Conservation (phyloP, 257 asterid species). For the Leonotis leonurus region DNA sequence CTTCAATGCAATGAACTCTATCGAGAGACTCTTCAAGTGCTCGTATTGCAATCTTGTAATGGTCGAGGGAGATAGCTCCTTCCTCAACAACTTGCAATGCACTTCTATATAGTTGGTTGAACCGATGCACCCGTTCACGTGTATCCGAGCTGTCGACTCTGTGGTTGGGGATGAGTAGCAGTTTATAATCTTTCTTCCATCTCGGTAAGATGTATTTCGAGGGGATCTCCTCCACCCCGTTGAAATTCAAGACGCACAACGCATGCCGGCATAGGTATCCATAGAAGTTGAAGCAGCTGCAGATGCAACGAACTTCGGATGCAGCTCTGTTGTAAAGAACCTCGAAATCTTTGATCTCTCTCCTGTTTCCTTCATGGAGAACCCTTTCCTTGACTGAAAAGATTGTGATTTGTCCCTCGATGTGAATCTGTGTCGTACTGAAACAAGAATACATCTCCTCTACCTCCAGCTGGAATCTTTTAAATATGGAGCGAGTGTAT, state of each 20-base stretch:
- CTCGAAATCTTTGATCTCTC: constrained; percentile 64
- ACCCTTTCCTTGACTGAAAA: constrained; percentile 70
- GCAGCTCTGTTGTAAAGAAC: constrained; percentile 51
- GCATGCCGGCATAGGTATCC: constrained; percentile 80
- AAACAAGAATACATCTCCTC: constrained; percentile 89
- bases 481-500: constrained; percentile 55
- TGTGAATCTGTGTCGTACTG: constrained; percentile 60
- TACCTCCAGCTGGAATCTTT: constrained; percentile 60
- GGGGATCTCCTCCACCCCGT: constrained; percentile 76
- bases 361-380: constrained; percentile 46
- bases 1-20: constrained; percentile 46
- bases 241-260: constrained; percentile 60
- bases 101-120: constrained; percentile 48
- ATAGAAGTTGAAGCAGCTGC: constrained; percentile 76
- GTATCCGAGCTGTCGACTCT: constrained; percentile 20
- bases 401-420: constrained; percentile 46
- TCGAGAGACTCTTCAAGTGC: constrained; percentile 59
- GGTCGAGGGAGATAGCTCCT: constrained; percentile 65
- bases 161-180: constrained; percentile 27
- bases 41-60: constrained; percentile 49
- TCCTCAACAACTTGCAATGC: constrained; percentile 84
- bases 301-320: constrained; percentile 66
- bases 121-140: constrained; percentile 35
- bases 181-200: constrained; percentile 72
- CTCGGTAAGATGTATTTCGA: constrained; percentile 55